A percentile compares a stretch with the other conserved stretches of the same genome.
Evolutionary conservation across 352 stramenopile genomes (phyloP).

Genomic region (Phytophthora meadii): DNA sequence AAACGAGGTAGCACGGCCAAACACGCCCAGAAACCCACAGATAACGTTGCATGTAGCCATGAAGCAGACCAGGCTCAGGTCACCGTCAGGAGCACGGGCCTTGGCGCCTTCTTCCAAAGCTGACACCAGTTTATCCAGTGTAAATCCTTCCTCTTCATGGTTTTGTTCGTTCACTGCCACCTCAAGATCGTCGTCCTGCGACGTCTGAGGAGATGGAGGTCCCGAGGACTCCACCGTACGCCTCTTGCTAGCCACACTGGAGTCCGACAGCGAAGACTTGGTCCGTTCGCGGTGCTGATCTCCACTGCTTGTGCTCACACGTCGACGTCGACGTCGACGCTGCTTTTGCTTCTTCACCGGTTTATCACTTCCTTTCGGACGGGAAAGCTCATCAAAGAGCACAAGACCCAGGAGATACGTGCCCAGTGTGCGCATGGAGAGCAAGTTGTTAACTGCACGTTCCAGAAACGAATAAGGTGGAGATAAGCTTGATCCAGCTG

Average conservation of each 20-base stretch:
- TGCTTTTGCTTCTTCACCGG: slow-evolving; percentile 10
- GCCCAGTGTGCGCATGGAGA: slow-evolving; percentile 58
- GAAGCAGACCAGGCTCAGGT: slow-evolving; percentile 60
- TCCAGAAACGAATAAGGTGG: slow-evolving; percentile 41
- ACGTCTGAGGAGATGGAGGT: slow-evolving; percentile 36
- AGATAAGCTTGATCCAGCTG: slow-evolving; percentile 5
- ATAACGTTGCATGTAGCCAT: slow-evolving; percentile 65
- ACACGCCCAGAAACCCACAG: slow-evolving; percentile 77
- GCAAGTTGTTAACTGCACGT: slow-evolving; percentile 49
- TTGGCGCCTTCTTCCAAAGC: slow-evolving; percentile 42
- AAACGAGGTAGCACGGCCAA: slow-evolving; percentile 84
- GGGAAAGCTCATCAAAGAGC: slow-evolving; percentile 57
- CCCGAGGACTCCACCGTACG: slow-evolving; percentile 19
- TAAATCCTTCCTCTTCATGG: slow-evolving; percentile 40
- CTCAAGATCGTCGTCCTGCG: slow-evolving; percentile 64
- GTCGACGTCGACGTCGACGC: slow-evolving; percentile 25
- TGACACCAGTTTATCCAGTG: slow-evolving; percentile 58
- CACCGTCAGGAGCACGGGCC: slow-evolving; percentile 39
- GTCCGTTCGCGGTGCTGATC: slow-evolving; percentile 25
- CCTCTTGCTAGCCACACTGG: slow-evolving; percentile 18
- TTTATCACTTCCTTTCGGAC: slow-evolving; percentile 29
- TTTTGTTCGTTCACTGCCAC: slow-evolving; percentile 57
- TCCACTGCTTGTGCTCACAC: slow-evolving; percentile 13
- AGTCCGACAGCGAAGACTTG: slow-evolving; percentile 33
- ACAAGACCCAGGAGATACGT: slow-evolving; percentile 61